Base-by-base conservation (phyloP, 2,329 filamentous ascomycete genomes). In the Coniosporium tulheliwenetii region DNA sequence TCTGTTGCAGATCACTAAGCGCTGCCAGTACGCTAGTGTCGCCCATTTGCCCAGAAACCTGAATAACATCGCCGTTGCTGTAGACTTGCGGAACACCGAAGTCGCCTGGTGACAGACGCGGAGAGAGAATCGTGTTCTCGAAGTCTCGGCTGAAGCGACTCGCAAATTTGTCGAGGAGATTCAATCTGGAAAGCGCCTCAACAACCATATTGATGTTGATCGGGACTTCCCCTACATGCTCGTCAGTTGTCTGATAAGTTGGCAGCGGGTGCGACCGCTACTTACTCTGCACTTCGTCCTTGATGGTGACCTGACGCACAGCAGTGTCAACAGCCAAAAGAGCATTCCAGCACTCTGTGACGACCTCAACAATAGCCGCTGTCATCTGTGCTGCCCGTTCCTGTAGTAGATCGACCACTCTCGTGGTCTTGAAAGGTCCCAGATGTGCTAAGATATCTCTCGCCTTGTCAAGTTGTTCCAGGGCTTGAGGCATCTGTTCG, bases 291-390 rank as follows among this genome's bases (percentile, higher is more conserved):
- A 67, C 60, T 13, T 59, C 60, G 10, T 70, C 63, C 19, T 63
- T 64, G 30, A 93, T 69, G 0, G 64, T 69, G 7, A 91, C 60
- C 37, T 60, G 67, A 8, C 66, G 63, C 8, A 64, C 59, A 15
- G 72, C 64, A 1, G 65, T 57, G 51, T 89, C 75, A 13, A 86
- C 60, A 1, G 67, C 60, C 10, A 93, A 64, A 36, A 89, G 64
- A 0, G 69, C 64, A 43, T 73, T 72, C 85, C 86, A 95, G n/a
- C 78, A 70, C 41, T 69, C 66, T 36, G 75, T 71, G 33, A 91
- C 70, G 8, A 75, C 73, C 34, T 80, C 73, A 43, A 77, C 71
- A 15, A 91, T 71, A 14, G 73, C 68, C 2, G 71, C 69, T 45
- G 78, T 79, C 42, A 93, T 63, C 50, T 79, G 75, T 19, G 75